These are phyloP conservation scores for Heteromeles arbutifolia DNA, from an alignment of 306 rosid genomes.

Conservation along the genomic window DNA sequence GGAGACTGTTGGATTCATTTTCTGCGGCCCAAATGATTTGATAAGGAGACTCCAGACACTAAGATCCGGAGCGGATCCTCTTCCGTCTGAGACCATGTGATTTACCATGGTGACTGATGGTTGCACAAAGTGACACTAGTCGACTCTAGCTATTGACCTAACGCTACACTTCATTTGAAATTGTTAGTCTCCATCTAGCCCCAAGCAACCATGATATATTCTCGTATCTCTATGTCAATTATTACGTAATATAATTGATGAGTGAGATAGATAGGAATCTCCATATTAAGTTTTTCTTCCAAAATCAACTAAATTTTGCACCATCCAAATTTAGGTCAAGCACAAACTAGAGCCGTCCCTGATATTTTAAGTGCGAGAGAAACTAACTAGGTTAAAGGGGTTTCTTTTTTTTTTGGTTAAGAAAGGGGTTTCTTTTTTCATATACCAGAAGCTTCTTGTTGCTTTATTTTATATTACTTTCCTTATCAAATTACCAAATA, in stretches of 20 bases:
- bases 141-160: neutral
- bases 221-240: too few species aligned
- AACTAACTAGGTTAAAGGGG: neutral
- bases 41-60: too few species aligned
- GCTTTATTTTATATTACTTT: neutral
- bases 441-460: neutral
- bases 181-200: neutral
- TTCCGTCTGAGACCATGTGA: neutral
- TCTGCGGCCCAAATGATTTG: too few species aligned
- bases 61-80: too few species aligned
- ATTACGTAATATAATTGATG: neutral
- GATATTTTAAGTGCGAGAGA: too few species aligned
- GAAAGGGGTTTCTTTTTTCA: neutral
- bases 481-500: neutral
- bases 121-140: conserved; percentile 7
- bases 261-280: too few species aligned
- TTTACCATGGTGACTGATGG: conserved; percentile 5
- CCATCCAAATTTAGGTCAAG: neutral
- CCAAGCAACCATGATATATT: neutral
- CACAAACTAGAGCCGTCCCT: neutral
- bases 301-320: neutral
- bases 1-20: too few species aligned
- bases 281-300: too few species aligned
- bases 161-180: neutral
- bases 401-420: too few species aligned